Percentiles rank a stretch among this genome's conserved stretches.
Evolutionary conservation across 306 rosid species (phyloP).

Genomic region (Sphenostylis stenocarpa): DNA sequence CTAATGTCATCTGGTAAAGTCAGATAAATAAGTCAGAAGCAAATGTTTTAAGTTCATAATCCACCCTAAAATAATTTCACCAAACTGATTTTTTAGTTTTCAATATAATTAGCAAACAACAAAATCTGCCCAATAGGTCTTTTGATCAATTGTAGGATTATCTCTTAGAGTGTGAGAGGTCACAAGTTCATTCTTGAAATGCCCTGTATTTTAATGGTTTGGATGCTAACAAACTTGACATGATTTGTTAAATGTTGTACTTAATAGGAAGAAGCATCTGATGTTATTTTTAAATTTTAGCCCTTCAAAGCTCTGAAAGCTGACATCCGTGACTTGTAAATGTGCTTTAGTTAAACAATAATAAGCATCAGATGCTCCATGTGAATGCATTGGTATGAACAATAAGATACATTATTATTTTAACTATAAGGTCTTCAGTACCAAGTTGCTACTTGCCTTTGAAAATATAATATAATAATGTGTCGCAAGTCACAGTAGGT

Average conservation of each 20-base stretch:
- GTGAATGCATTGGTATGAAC: not conserved
- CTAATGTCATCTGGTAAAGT: not conserved
- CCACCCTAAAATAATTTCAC: not conserved
- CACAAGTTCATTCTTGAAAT: conserved; percentile 33
- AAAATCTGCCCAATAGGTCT: not conserved
- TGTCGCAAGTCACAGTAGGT: no score
- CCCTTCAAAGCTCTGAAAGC: not conserved
- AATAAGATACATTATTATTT: not conserved
- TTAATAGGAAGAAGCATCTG: not conserved
- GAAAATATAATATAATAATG: no score
- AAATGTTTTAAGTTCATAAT: not conserved
- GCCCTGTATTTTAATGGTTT: not conserved
- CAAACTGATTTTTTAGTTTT: not conserved
- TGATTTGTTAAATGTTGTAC: not conserved
- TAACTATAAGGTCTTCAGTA: not conserved
- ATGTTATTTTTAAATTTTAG: not conserved
- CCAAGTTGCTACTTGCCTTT: no score
- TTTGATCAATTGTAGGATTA: conserved; percentile 58
- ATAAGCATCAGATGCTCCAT: not conserved
- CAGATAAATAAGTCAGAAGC: not conserved
- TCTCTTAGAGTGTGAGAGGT: conserved; percentile 62
- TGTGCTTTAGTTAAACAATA: not conserved
- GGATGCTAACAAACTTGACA: not conserved
- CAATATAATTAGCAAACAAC: not conserved
- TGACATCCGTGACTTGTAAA: not conserved